phyloP scores from a whole-genome alignment of 2,329 filamentous ascomycete species.

The Hypoxylon sp. region DNA sequence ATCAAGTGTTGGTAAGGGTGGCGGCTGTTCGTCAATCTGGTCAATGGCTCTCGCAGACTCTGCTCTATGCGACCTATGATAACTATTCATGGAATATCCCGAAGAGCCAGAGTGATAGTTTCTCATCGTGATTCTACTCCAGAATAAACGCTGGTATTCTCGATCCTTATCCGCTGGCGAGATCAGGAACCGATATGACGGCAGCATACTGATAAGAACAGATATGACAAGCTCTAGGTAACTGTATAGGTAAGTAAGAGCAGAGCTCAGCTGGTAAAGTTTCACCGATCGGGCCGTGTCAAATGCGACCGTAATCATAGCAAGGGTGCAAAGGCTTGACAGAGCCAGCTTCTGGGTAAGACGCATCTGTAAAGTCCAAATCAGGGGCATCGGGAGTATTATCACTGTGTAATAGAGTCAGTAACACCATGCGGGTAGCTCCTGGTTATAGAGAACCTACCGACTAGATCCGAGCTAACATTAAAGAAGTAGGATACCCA shows the following conservation, averaged over 20 bases:
- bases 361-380: constrained; percentile 35
- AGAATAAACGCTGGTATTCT: constrained; percentile 32
- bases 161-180: constrained; percentile 35
- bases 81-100: constrained; percentile 25
- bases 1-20: background rate
- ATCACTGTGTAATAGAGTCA: constrained; percentile 26
- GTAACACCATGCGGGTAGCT: background rate
- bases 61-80: background rate
- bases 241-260: constrained; percentile 35
- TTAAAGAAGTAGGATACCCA: constrained; percentile 40
- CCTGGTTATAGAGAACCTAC: constrained; percentile 17
- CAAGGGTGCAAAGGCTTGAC: constrained; percentile 32
- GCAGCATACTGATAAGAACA: constrained; percentile 38
- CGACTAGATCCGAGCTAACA: constrained; percentile 30
- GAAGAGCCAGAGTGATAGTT: constrained; percentile 25
- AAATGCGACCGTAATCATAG: constrained; percentile 35
- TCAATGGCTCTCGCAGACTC: background rate
- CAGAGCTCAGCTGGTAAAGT: constrained; percentile 18
- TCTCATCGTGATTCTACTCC: constrained; percentile 31
- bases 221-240: constrained; percentile 38
- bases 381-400: constrained; percentile 33
- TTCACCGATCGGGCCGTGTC: constrained; percentile 35
- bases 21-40: background rate
- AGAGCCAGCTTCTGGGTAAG: constrained; percentile 35
- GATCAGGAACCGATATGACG: constrained; percentile 40